Percentiles rank a stretch among this genome's conserved stretches.
phyloP scores from a whole-genome alignment of 371 early-diverging fungal genomes.

The Mortierella sp. region DNA sequence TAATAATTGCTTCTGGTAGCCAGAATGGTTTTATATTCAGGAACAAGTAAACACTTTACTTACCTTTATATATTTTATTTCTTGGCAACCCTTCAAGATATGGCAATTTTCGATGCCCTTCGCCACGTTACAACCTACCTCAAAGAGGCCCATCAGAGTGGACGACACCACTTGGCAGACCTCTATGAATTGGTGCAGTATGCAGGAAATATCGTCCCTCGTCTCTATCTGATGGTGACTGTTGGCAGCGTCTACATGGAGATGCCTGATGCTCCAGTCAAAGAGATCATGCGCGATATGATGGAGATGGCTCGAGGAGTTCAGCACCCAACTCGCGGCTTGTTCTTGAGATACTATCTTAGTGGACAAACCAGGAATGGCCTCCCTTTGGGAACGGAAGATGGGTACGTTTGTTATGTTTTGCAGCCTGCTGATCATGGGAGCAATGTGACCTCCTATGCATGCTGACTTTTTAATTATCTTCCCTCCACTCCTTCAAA shows the following conservation, averaged over 20 bases:
- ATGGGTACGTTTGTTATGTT: conserved; percentile 59
- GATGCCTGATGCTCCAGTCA: conserved; percentile 86
- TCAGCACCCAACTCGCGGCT: conserved; percentile 96
- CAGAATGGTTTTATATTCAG: not conserved
- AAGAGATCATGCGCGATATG: conserved; percentile 97
- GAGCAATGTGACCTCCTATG: not conserved
- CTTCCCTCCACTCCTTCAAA: not conserved
- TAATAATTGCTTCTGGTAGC: not conserved
- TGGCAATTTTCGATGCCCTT: conserved; percentile 96
- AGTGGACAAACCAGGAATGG: conserved; percentile 93
- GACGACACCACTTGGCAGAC: conserved; percentile 92
- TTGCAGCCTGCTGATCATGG: not conserved
- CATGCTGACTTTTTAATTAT: not conserved
- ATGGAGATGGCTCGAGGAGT: conserved; percentile 97
- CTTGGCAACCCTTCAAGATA: conserved; percentile 66
- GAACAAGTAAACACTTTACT: not conserved
- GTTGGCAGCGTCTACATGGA: conserved; percentile 96
- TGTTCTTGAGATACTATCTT: conserved; percentile 95
- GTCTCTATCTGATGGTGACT: conserved; percentile 97
- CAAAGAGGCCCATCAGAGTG: conserved; percentile 85
- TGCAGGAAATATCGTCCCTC: conserved; percentile 96
- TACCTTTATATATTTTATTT: not conserved
- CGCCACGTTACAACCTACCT: conserved; percentile 89
- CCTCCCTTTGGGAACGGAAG: conserved; percentile 71
- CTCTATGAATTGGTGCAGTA: conserved; percentile 98